phyloP scores from a whole-genome alignment of 495 filamentous ascomycete species.

The Aspergillus homomorphus region DNA sequence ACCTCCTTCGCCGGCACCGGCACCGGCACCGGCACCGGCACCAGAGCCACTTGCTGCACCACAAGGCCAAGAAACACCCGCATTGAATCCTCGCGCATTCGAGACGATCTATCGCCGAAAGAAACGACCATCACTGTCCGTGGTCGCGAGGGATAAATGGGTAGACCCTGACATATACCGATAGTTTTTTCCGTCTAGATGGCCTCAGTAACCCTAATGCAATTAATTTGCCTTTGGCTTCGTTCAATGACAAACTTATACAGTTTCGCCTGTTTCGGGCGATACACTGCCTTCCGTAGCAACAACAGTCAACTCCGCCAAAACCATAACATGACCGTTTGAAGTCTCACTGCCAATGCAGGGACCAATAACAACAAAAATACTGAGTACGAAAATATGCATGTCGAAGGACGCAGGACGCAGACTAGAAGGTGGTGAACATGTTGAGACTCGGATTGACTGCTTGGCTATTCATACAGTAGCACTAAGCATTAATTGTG shows the following conservation, averaged over 20 bases:
- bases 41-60: conserved; percentile 10
- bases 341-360: neutral
- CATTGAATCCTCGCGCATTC: conserved; percentile 8
- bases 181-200: conserved; percentile 22
- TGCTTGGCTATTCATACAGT: neutral
- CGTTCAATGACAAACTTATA: no score
- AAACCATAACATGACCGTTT: neutral
- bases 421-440: neutral
- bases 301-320: neutral
- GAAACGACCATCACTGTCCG: conserved; percentile 24
- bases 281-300: neutral
- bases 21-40: conserved; percentile 21
- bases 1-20: conserved; percentile 23
- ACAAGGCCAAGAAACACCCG: conserved; percentile 13
- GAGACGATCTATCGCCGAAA: conserved; percentile 19
- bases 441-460: neutral
- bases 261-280: neutral
- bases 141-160: conserved; percentile 34
- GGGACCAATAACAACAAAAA: neutral
- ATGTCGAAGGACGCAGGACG: neutral
- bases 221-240: neutral
- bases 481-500: conserved; percentile 2
- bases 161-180: conserved; percentile 42
- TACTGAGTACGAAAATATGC: neutral
- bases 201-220: conserved; percentile 10